A percentile compares a stretch with the other conserved stretches of the same genome.
phyloP scores from a whole-genome alignment of 129 eudicot species.

The Scalesia atractyloides region DNA sequence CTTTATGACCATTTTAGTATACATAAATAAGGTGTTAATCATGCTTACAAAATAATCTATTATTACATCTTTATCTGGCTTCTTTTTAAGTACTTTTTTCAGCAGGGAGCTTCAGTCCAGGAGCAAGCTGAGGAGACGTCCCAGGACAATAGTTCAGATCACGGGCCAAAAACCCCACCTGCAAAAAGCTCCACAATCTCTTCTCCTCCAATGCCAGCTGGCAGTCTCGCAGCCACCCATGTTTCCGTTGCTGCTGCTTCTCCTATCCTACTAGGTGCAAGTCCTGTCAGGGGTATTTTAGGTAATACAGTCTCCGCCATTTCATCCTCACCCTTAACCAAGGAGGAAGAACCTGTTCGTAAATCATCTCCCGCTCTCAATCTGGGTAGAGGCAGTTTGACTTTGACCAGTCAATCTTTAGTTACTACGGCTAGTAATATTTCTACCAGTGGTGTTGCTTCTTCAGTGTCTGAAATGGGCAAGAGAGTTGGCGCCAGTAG shows the following conservation, averaged over 20 bases:
- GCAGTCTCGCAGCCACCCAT: conserved; percentile 48
- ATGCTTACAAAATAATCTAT: too few relatives aligned
- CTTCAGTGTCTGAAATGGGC: conserved; percentile 63
- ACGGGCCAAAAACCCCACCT: conserved; percentile 70
- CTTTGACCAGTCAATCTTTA: conserved; percentile 48
- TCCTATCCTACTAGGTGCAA: conserved; percentile 41
- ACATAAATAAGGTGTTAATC: too few relatives aligned
- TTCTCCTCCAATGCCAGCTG: conserved; percentile 66
- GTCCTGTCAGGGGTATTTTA: conserved; percentile 43
- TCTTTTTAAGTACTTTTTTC: conserved; percentile 29
- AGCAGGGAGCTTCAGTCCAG: conserved; percentile 52
- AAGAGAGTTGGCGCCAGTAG: conserved; percentile 51
- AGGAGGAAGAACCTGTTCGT: conserved; percentile 86
- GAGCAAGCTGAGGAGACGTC: conserved; percentile 73
- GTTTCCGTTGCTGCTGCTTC: conserved; percentile 43
- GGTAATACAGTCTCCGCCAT: conserved; percentile 43
- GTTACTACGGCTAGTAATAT: conserved; percentile 46
- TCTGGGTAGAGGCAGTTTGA: conserved; percentile 58
- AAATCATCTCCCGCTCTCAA: conserved; percentile 75
- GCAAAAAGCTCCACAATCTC: conserved; percentile 55
- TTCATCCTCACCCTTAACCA: conserved; percentile 54
- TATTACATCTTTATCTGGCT: conserved; percentile 4
- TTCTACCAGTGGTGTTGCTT: conserved; percentile 59
- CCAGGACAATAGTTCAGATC: conserved; percentile 70
- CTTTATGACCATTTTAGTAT: too few relatives aligned